phyloP scores from a whole-genome alignment of 352 stramenopile genomes.

The Globisporangium megalacanthum region DNA sequence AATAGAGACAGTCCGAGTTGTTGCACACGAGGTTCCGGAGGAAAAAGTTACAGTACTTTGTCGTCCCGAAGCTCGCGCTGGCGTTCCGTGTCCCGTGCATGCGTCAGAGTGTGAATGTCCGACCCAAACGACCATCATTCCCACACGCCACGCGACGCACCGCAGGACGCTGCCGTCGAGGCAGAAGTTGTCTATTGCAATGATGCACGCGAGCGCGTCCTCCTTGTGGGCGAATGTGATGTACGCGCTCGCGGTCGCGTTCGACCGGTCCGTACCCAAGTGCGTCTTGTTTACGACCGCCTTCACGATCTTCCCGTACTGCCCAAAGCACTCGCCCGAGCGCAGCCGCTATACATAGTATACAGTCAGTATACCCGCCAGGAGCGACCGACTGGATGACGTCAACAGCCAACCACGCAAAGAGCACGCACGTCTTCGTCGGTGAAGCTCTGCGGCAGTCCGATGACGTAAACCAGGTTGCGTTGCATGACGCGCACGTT shows the following conservation, averaged over 20 bases:
- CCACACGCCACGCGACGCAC: conserved; percentile 18
- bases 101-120: no score
- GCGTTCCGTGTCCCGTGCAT: no score
- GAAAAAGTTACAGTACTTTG: conserved; percentile 96
- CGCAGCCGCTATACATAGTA: conserved; percentile 48
- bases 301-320: conserved; percentile 94
- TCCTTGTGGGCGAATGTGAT: conserved; percentile 91
- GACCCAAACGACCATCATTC: no score
- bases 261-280: conserved; percentile 57
- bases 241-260: conserved; percentile 88
- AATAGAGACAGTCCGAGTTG: conserved; percentile 93
- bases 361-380: background rate
- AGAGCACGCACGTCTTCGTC: conserved; percentile 55
- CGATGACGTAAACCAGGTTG: conserved; percentile 95
- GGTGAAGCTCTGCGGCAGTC: conserved; percentile 79
- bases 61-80: conserved; percentile 92
- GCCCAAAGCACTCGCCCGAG: conserved; percentile 87
- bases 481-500: conserved; percentile 92
- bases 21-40: conserved; percentile 88
- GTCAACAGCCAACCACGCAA: background rate
- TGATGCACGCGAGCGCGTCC: conserved; percentile 88
- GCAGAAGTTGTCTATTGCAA: conserved; percentile 89
- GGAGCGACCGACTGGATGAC: background rate
- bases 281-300: conserved; percentile 89
- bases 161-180: conserved; percentile 74